Evolutionary conservation across 2,329 filamentous ascomycete species (phyloP).

Genomic region (Zymoseptoria passerinii): DNA sequence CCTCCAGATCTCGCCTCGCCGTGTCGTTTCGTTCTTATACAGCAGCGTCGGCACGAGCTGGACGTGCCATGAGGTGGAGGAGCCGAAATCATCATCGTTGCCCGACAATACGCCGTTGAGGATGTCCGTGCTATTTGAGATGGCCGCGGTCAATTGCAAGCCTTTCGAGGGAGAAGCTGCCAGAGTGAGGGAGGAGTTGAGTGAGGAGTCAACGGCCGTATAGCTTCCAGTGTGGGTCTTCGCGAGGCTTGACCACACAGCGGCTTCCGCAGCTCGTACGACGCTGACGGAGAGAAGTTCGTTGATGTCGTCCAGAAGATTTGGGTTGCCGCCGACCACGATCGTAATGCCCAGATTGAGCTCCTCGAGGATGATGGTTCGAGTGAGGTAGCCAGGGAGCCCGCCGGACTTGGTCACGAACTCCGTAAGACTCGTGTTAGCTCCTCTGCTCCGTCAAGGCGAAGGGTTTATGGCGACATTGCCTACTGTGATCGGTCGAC

Average conservation of each 20-base stretch:
- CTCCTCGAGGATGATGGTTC: conserved; percentile 36
- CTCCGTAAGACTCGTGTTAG: background rate
- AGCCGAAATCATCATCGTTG: background rate
- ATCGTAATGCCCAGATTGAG: conserved; percentile 39
- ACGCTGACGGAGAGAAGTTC: conserved; percentile 26
- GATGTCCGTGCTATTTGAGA: conserved; percentile 23
- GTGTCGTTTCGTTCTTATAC: conserved; percentile 18
- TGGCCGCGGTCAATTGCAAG: conserved; percentile 16
- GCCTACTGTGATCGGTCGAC: conserved; percentile 29
- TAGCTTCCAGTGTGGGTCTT: conserved; percentile 14
- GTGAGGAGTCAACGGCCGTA: conserved; percentile 2
- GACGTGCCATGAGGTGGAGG: conserved; percentile 10
- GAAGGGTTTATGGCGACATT: no score
- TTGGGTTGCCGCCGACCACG: conserved; percentile 27
- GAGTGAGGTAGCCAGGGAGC: conserved; percentile 35
- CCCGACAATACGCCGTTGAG: conserved; percentile 6
- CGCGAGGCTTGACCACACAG: conserved; percentile 15
- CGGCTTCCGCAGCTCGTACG: conserved; percentile 29
- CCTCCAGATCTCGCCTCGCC: conserved; percentile 25
- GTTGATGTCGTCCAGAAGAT: conserved; percentile 12
- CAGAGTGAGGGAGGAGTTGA: conserved; percentile 21
- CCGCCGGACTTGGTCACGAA: conserved; percentile 41
- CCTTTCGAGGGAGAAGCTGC: conserved; percentile 13
- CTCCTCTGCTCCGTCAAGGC: background rate
- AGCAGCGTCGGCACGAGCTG: conserved; percentile 24